Conservation (phyloP, 1,284 basidiomycete species). For the Kwoniella shivajii region DNA sequence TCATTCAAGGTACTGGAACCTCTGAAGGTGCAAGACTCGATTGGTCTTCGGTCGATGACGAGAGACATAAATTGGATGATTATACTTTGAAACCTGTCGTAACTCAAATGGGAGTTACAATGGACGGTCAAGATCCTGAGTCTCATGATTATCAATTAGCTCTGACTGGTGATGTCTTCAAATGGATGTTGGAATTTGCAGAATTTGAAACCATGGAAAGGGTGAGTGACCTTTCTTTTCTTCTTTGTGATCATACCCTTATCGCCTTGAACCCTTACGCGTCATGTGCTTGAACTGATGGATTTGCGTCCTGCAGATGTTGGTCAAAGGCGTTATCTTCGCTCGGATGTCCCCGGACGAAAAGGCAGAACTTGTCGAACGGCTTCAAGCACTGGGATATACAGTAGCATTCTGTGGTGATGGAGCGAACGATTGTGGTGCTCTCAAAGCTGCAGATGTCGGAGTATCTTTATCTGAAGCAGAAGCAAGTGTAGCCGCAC, state of each 20-base stretch:
- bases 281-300: background rate
- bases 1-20: conserved; percentile 76
- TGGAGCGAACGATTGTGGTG: conserved; percentile 98
- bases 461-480: conserved; percentile 96
- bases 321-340: conserved; percentile 97
- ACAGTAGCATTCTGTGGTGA: conserved; percentile 98
- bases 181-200: conserved; percentile 97
- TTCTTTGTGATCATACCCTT: background rate
- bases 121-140: conserved; percentile 73
- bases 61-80: conserved; percentile 78
- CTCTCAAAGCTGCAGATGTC: conserved; percentile 97
- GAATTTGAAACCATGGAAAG: conserved; percentile 90
- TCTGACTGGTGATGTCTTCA: conserved; percentile 94
- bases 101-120: conserved; percentile 59
- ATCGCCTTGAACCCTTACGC: background rate
- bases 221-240: conserved; percentile 57
- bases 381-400: conserved; percentile 89
- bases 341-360: conserved; percentile 99
- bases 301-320: conserved; percentile 67
- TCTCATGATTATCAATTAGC: conserved; percentile 81
- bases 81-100: conserved; percentile 74
- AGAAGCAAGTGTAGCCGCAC: conserved; percentile 98
- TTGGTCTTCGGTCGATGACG: conserved; percentile 93
- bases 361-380: conserved; percentile 97
- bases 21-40: conserved; percentile 69